A percentile compares a stretch with the other conserved stretches of the same genome.
Evolutionary conservation across 148 eudicot genomes (phyloP).

Genomic region (Talinum fruticosum): DNA sequence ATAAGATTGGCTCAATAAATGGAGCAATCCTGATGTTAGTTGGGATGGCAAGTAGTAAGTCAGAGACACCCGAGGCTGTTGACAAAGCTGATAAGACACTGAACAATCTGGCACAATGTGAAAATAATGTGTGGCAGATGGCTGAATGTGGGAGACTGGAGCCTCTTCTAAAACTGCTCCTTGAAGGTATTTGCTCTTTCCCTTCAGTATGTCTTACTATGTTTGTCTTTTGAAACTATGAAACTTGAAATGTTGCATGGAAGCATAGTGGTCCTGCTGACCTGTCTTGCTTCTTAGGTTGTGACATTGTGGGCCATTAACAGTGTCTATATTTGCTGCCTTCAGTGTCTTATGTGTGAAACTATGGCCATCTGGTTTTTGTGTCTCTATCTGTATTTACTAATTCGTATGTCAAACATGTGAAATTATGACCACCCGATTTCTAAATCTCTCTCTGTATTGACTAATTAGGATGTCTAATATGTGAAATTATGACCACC

Average conservation of each 20-base stretch:
- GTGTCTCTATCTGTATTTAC: too few species aligned
- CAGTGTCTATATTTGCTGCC: too few species aligned
- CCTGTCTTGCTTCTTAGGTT: too few species aligned
- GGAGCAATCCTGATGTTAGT: conserved; percentile 88
- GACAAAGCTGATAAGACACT: conserved; percentile 76
- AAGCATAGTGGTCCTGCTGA: too few species aligned
- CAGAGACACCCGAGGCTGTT: conserved; percentile 55
- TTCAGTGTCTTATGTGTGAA: too few species aligned
- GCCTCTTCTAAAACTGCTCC: conserved; percentile 71
- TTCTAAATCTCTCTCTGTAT: too few species aligned
- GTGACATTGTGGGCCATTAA: too few species aligned
- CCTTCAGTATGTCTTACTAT: neutral
- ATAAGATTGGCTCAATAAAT: conserved; percentile 77
- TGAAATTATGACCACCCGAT: too few species aligned
- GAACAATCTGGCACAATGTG: conserved; percentile 66
- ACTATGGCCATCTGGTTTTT: too few species aligned
- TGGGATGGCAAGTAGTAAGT: conserved; percentile 86
- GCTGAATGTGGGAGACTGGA: conserved; percentile 86
- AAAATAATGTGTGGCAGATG: conserved; percentile 82
- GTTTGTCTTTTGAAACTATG: neutral
- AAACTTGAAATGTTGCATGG: neutral
- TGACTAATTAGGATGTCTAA: neutral
- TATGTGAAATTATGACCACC: too few species aligned
- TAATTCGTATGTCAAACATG: neutral
- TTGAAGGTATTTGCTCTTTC: conserved; percentile 54